Percentiles rank a stretch among this genome's conserved stretches.
These are phyloP conservation scores for Tetrapisispora iriomotensis DNA, from an alignment of 805 yeast species.

Conservation along the genomic window DNA sequence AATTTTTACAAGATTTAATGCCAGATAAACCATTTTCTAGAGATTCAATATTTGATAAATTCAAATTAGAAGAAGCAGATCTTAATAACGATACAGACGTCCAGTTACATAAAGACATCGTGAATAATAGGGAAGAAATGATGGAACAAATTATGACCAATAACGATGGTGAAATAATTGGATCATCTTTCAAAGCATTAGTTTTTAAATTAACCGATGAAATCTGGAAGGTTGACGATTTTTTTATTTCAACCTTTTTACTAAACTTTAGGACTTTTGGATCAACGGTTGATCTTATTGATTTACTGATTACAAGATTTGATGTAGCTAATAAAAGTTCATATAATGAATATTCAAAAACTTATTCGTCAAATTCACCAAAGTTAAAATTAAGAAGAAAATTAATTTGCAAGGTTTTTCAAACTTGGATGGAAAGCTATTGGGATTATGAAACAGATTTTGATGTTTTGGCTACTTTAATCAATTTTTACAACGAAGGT, in stretches of 20 bases:
- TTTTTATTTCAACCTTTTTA: constrained; percentile 65
- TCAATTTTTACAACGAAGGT: constrained; percentile 74
- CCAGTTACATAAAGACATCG: constrained; percentile 3
- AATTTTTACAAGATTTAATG: constrained; percentile 27
- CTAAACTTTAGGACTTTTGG: constrained; percentile 68
- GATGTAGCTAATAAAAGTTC: constrained; percentile 37
- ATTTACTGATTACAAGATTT: constrained; percentile 56
- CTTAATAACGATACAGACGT: not conserved
- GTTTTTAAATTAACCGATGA: constrained; percentile 62
- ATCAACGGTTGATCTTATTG: constrained; percentile 54
- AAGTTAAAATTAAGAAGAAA: constrained; percentile 52
- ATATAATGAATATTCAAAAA: constrained; percentile 26
- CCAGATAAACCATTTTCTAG: constrained; percentile 30
- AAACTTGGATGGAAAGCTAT: constrained; percentile 81
- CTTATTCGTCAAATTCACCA: constrained; percentile 32
- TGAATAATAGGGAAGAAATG: constrained; percentile 20
- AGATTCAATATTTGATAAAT: constrained; percentile 31
- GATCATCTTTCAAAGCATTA: constrained; percentile 63
- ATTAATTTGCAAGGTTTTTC: constrained; percentile 57
- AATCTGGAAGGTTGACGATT: constrained; percentile 48
- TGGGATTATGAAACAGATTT: constrained; percentile 66
- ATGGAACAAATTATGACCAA: constrained; percentile 33
- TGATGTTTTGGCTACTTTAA: constrained; percentile 52
- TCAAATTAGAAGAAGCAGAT: constrained; percentile 20
- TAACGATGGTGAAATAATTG: constrained; percentile 43